These are phyloP conservation scores for Dentipellis sp. DNA, from an alignment of 768 basidiomycete genomes.

Conservation along the genomic window DNA sequence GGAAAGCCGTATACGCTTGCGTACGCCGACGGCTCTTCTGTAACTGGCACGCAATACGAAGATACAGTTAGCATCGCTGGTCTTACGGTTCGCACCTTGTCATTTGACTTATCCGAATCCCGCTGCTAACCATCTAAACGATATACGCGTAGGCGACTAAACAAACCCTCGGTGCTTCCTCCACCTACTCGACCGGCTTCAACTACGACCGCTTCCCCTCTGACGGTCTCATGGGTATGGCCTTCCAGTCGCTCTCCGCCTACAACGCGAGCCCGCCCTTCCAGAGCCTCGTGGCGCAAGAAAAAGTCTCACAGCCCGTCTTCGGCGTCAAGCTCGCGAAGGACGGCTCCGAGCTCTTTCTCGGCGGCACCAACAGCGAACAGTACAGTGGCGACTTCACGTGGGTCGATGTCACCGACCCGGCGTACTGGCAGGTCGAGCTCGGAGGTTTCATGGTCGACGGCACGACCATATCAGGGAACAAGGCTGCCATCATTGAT, in stretches of 20 bases:
- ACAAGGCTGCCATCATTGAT: too few species aligned
- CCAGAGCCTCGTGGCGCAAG: constrained; percentile 33
- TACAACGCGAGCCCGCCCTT: constrained; percentile 18
- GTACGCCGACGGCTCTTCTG: constrained; percentile 31
- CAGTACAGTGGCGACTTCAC: constrained; percentile 8
- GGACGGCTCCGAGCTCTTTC: constrained; percentile 24
- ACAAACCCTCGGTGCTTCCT: constrained; percentile 37
- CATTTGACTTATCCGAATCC: too few species aligned
- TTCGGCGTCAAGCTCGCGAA: constrained; percentile 41
- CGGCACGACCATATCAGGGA: too few species aligned
- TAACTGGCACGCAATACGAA: constrained; percentile 29
- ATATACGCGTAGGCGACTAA: constrained; percentile 20
- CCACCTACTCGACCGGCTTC: constrained; percentile 26
- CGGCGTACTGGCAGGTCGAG: too few species aligned
- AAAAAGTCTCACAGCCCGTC: constrained; percentile 19
- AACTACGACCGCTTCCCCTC: constrained; percentile 16
- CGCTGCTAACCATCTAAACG: too few species aligned
- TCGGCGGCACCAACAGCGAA: constrained; percentile 9
- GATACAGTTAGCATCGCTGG: constrained; percentile 35
- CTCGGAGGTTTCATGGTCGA: too few species aligned
- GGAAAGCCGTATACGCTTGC: constrained; percentile 20
- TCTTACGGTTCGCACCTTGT: constrained; percentile 13
- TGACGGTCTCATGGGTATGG: constrained; percentile 38
- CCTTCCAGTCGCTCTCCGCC: constrained; percentile 17
- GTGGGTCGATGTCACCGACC: not conserved